Percentiles rank a stretch among this genome's conserved stretches.
Conservation (phyloP, 495 filamentous ascomycete genomes). For the Penicillium cosmopolitanum region DNA sequence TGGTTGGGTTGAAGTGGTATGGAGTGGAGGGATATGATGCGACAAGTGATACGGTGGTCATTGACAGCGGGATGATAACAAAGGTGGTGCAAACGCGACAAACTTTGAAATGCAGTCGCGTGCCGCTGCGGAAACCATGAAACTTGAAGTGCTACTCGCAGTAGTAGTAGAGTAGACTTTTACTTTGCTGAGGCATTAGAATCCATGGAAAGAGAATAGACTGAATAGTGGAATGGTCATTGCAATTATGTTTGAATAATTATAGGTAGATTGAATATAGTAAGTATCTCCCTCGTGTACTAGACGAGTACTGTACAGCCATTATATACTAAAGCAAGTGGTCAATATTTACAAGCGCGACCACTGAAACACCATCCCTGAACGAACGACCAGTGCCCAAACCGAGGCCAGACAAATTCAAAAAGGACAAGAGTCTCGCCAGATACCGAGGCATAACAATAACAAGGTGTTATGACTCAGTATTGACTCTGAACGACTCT, state of each 20-base stretch:
- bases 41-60: not conserved
- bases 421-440: too few species aligned
- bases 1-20: not conserved
- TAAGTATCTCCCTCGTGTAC: not conserved
- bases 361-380: constrained; percentile 9
- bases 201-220: too few species aligned
- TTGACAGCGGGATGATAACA: not conserved
- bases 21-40: not conserved
- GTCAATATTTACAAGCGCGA: constrained; percentile 29
- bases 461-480: too few species aligned
- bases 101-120: not conserved
- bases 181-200: too few species aligned
- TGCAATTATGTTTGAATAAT: not conserved
- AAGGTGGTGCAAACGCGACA: not conserved
- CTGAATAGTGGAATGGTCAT: too few species aligned
- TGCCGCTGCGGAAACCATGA: too few species aligned
- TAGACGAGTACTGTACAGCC: constrained; percentile 26
- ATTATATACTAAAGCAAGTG: constrained; percentile 27
- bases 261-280: not conserved
- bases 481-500: too few species aligned
- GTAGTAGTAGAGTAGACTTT: too few species aligned
- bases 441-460: too few species aligned
- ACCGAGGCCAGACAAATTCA: not conserved
- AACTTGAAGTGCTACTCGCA: too few species aligned
- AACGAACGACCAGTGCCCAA: constrained; percentile 6